Conservation (phyloP, 1,284 basidiomycete species). For the Tylopilus sp. region DNA sequence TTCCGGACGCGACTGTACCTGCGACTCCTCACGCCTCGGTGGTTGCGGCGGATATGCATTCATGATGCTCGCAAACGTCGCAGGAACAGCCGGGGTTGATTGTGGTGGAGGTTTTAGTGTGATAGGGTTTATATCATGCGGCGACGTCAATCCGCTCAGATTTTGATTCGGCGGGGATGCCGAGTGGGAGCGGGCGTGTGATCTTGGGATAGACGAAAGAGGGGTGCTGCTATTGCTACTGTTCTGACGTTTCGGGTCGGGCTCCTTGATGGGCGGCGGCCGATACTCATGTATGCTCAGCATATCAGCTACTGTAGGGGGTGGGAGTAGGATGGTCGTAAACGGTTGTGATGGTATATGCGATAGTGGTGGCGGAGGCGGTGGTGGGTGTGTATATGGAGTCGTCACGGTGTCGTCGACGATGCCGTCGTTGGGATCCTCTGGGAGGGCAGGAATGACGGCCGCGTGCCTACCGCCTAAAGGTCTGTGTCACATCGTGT, state of each 20-base stretch:
- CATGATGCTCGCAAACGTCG: slow-evolving; percentile 63
- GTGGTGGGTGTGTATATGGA: slow-evolving; percentile 23
- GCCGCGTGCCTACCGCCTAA: slow-evolving; percentile 74
- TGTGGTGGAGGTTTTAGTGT: slow-evolving; percentile 1
- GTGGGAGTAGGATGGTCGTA: slow-evolving; percentile 31
- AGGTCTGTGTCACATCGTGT: slow-evolving; percentile 46
- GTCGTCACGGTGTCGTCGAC: slow-evolving; percentile 22
- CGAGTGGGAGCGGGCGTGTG: slow-evolving; percentile 16
- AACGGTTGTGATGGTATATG: slow-evolving; percentile 29
- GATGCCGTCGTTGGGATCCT: slow-evolving; percentile 45
- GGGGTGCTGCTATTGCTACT: slow-evolving; percentile 4
- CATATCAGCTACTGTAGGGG: slow-evolving; percentile 25
- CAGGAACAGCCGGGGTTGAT: slow-evolving; percentile 32
- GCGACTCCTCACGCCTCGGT: slow-evolving; percentile 16
- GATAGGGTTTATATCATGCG: background rate
- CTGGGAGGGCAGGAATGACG: slow-evolving; percentile 70
- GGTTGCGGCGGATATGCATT: slow-evolving; percentile 47
- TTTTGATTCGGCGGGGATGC: slow-evolving; percentile 15
- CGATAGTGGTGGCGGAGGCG: background rate
- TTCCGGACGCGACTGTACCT: slow-evolving; percentile 20
- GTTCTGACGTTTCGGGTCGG: slow-evolving; percentile 22
- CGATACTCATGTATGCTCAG: slow-evolving; percentile 35
- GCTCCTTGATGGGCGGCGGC: slow-evolving; percentile 23
- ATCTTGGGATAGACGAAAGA: slow-evolving; percentile 13
- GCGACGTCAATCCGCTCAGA: slow-evolving; percentile 1